Conservation (phyloP, 208 protist species). For the Naegleria gruberi region DNA sequence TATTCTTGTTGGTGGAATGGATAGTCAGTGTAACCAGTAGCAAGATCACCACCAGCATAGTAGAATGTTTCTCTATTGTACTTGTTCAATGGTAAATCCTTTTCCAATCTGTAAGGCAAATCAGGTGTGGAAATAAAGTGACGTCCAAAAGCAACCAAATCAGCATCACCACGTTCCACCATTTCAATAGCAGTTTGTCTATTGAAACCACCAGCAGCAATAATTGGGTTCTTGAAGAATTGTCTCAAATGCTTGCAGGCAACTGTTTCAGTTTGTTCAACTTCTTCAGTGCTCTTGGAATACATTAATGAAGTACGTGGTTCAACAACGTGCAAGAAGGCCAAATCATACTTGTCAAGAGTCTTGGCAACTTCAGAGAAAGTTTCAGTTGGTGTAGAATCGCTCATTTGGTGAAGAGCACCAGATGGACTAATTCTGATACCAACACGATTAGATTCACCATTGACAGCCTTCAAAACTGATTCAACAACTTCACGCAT, state of each 20-base stretch:
- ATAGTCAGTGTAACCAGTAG: background rate
- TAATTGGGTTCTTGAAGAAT: background rate
- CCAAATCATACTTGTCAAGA: constrained; percentile 7
- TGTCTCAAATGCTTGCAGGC: background rate
- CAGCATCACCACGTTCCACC: constrained; percentile 27
- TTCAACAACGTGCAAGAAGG: constrained; percentile 30
- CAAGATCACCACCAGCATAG: background rate
- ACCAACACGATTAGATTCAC: constrained; percentile 41
- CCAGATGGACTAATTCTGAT: constrained; percentile 58
- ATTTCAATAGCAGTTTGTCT: constrained; percentile 26
- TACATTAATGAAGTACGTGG: background rate
- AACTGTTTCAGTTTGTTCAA: background rate
- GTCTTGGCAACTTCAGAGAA: constrained; percentile 7
- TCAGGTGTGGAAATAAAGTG: constrained; percentile 14
- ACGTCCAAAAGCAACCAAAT: constrained; percentile 32
- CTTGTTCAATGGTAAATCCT: background rate
- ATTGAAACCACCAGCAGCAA: background rate
- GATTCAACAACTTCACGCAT: constrained; percentile 62
- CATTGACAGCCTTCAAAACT: background rate
- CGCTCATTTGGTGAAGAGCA: constrained; percentile 26
- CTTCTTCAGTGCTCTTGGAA: background rate
- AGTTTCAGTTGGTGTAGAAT: constrained; percentile 14
- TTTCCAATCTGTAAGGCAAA: background rate
- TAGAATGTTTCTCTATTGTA: constrained; percentile 3
- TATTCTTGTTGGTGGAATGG: background rate